Conservation (phyloP, 2,329 filamentous ascomycete species). For the Colletotrichum costaricense region DNA sequence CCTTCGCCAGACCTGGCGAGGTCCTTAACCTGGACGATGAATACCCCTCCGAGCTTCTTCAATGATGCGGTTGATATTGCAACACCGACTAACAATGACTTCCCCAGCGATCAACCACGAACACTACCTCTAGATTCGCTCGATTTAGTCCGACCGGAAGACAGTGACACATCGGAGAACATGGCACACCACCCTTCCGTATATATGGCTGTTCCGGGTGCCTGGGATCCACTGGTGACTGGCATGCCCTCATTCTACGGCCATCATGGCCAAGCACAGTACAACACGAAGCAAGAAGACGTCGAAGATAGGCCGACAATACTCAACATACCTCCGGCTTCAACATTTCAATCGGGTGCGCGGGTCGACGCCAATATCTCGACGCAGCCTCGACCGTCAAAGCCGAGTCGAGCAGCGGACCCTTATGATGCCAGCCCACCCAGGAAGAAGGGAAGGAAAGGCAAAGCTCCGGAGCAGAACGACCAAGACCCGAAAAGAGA, state of each 20-base stretch:
- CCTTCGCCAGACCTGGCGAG: background rate
- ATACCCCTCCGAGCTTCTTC: slow-evolving; percentile 36
- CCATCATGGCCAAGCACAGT: slow-evolving; percentile 22
- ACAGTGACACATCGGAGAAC: slow-evolving; percentile 8
- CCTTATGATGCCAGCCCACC: slow-evolving; percentile 32
- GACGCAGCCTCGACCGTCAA: slow-evolving; percentile 10
- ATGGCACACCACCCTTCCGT: slow-evolving; percentile 22
- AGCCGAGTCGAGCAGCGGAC: slow-evolving; percentile 35
- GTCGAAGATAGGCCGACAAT: slow-evolving; percentile 8
- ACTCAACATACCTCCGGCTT: slow-evolving; percentile 6
- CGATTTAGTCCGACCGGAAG: background rate
- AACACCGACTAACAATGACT: slow-evolving; percentile 32
- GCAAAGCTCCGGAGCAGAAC: slow-evolving; percentile 38
- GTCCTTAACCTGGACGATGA: slow-evolving; percentile 22
- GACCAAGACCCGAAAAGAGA: slow-evolving; percentile 58
- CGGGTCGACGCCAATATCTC: slow-evolving; percentile 17
- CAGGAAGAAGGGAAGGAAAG: slow-evolving; percentile 43
- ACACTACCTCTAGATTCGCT: slow-evolving; percentile 15
- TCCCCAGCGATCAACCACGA: slow-evolving; percentile 33
- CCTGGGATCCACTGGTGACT: slow-evolving; percentile 23
- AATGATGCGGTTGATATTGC: slow-evolving; percentile 33
- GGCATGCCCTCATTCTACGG: slow-evolving; percentile 10
- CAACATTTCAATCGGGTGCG: slow-evolving; percentile 15
- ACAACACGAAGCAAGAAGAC: slow-evolving; percentile 28
- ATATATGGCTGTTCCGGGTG: slow-evolving; percentile 21